Conservation (phyloP, 2,329 filamentous ascomycete genomes). For the Aspergillus sp. region DNA sequence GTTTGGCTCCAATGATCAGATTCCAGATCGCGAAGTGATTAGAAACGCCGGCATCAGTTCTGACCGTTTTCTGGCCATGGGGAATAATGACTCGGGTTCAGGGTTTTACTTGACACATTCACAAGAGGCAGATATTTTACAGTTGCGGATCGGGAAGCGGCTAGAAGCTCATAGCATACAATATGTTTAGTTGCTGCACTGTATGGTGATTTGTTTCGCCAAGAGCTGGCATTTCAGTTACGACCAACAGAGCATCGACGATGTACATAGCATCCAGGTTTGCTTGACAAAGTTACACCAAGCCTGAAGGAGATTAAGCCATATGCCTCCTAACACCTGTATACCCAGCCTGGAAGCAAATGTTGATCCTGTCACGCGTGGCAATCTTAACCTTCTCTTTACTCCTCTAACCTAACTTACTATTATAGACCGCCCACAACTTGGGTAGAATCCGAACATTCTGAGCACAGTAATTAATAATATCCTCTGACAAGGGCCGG, state of each 20-base stretch:
- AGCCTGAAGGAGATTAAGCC: not conserved
- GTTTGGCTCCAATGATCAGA: too few relatives aligned
- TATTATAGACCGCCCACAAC: not conserved
- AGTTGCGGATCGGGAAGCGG: too few relatives aligned
- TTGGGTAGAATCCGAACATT: conserved; percentile 3
- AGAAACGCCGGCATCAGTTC: too few relatives aligned
- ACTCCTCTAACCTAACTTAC: not conserved
- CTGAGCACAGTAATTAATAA: conserved; percentile 7
- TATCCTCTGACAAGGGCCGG: not conserved
- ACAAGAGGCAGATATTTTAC: too few relatives aligned
- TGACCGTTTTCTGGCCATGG: too few relatives aligned
- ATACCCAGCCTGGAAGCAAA: conserved; percentile 1
- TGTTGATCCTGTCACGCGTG: not conserved
- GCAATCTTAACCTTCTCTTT: conserved; percentile 1
- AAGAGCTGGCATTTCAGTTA: too few relatives aligned
- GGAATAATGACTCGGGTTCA: too few relatives aligned
- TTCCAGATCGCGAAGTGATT: too few relatives aligned
- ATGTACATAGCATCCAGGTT: not conserved
- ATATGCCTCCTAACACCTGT: not conserved
- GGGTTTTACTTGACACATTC: too few relatives aligned
- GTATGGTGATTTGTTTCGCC: too few relatives aligned
- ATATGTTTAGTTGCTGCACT: too few relatives aligned
- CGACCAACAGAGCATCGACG: not conserved
- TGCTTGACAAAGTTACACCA: not conserved
- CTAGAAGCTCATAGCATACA: too few relatives aligned